A percentile compares a stretch with the other conserved stretches of the same genome.
Conservation (phyloP, 2,329 filamentous ascomycete species). For the Didymella segeticola region DNA sequence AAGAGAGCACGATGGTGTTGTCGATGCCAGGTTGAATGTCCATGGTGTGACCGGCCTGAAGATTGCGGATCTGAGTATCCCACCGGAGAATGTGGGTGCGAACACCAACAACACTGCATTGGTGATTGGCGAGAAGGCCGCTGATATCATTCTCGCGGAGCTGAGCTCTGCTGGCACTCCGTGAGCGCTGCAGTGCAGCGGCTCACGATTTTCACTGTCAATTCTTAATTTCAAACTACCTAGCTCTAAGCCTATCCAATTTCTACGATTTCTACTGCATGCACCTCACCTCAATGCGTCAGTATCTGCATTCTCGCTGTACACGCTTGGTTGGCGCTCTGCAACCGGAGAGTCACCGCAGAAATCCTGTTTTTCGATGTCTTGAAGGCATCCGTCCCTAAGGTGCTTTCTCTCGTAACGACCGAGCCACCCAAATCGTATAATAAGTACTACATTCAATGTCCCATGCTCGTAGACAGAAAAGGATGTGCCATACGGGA, state of each 20-base stretch:
- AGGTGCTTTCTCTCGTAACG: too few species aligned
- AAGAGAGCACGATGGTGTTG: slow-evolving; percentile 38
- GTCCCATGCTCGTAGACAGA: too few species aligned
- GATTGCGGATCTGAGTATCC: slow-evolving; percentile 53
- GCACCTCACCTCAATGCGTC: too few species aligned
- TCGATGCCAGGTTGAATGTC: slow-evolving; percentile 37
- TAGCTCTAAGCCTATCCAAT: background rate
- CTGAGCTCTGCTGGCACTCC: slow-evolving; percentile 10
- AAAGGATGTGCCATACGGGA: too few species aligned
- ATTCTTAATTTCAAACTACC: background rate
- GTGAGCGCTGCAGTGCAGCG: background rate
- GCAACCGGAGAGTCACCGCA: too few species aligned
- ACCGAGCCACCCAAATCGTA: too few species aligned
- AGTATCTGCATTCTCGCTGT: too few species aligned
- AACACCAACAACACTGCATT: slow-evolving; percentile 58
- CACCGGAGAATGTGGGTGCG: slow-evolving; percentile 53
- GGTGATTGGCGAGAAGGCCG: slow-evolving; percentile 44
- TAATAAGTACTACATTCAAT: too few species aligned
- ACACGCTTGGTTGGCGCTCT: too few species aligned
- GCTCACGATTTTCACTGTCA: background rate
- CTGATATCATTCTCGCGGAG: slow-evolving; percentile 36
- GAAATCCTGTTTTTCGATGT: too few species aligned
- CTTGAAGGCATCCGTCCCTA: too few species aligned
- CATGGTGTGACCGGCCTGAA: slow-evolving; percentile 44
- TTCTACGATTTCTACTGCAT: too few species aligned